Evolutionary conservation across 176 grass and related monocot species (phyloP).

Genomic region (Phoenix dactylifera): DNA sequence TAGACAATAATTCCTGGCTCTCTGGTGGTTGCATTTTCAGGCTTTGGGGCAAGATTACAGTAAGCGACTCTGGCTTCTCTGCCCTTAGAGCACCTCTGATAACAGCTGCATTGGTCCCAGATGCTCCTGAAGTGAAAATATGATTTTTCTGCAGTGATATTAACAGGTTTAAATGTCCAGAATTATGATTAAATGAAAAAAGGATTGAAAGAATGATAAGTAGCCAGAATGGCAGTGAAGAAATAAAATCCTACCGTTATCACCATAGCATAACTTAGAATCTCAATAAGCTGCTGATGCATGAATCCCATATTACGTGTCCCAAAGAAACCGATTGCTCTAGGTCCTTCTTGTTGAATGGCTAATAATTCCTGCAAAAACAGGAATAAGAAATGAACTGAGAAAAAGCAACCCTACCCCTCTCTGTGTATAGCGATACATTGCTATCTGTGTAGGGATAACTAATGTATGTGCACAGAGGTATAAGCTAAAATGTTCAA

Average conservation of each 20-base stretch:
- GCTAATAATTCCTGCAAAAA: slow-evolving; percentile 77
- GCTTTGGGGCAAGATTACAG: slow-evolving; percentile 98
- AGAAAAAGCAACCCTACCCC: too few species aligned
- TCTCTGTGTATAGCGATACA: too few species aligned
- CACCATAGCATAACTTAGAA: slow-evolving; percentile 98
- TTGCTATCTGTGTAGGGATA: too few species aligned
- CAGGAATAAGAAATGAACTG: background rate
- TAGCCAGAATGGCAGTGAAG: background rate
- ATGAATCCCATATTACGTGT: slow-evolving; percentile 97
- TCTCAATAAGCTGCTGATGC: slow-evolving; percentile 99
- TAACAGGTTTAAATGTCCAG: slow-evolving; percentile 8
- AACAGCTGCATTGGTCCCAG: slow-evolving; percentile 95
- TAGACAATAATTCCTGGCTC: slow-evolving; percentile 90
- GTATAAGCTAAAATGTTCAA: too few species aligned
- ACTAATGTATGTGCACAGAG: too few species aligned
- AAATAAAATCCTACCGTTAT: slow-evolving; percentile 51
- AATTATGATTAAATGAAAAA: too few species aligned
- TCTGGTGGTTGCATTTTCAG: slow-evolving; percentile 88
- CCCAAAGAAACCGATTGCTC: slow-evolving; percentile 93
- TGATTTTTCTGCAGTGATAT: slow-evolving; percentile 86
- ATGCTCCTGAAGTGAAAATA: slow-evolving; percentile 97
- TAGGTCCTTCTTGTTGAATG: slow-evolving; percentile 96
- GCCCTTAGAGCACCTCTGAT: slow-evolving; percentile 99
- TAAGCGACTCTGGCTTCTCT: slow-evolving; percentile 91
- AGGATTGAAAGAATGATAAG: too few species aligned